Evolutionary conservation across 805 yeast species (phyloP).

Genomic region (Ogataea degrootiae): DNA sequence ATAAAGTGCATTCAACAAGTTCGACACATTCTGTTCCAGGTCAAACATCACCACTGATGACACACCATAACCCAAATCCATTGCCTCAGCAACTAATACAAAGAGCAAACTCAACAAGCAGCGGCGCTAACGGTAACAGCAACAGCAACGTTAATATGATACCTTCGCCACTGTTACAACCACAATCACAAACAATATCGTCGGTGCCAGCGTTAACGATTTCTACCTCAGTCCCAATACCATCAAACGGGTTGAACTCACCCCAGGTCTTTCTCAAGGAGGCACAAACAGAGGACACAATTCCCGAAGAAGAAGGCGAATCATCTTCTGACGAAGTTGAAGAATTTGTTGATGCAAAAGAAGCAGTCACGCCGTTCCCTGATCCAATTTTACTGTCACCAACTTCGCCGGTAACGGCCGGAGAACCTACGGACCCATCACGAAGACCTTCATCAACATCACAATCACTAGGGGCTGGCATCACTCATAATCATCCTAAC

Average conservation of each 20-base stretch:
- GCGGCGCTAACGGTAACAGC: not conserved
- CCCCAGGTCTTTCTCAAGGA: not conserved
- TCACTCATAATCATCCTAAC: not conserved
- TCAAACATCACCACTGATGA: not conserved
- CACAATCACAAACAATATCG: not conserved
- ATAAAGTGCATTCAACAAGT: not conserved
- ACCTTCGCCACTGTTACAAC: not conserved
- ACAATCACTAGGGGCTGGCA: not conserved
- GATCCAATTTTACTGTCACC: slow-evolving; percentile 4
- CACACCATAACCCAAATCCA: not conserved
- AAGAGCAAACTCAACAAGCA: not conserved
- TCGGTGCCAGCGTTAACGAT: not conserved
- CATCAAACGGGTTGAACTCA: too few relatives aligned
- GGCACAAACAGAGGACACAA: slow-evolving; percentile 4
- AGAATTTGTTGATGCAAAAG: slow-evolving; percentile 26
- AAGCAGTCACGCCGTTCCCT: slow-evolving; percentile 15
- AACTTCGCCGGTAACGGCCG: not conserved
- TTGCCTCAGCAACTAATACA: not conserved
- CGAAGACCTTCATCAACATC: not conserved
- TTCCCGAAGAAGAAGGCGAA: slow-evolving; percentile 15
- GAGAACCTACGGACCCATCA: not conserved
- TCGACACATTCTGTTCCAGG: not conserved
- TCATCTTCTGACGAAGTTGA: slow-evolving; percentile 9
- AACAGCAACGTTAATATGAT: not conserved
- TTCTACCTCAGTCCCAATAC: too few relatives aligned